Base-by-base conservation (phyloP, 805 yeast species). In the Candida taoyuanica region DNA sequence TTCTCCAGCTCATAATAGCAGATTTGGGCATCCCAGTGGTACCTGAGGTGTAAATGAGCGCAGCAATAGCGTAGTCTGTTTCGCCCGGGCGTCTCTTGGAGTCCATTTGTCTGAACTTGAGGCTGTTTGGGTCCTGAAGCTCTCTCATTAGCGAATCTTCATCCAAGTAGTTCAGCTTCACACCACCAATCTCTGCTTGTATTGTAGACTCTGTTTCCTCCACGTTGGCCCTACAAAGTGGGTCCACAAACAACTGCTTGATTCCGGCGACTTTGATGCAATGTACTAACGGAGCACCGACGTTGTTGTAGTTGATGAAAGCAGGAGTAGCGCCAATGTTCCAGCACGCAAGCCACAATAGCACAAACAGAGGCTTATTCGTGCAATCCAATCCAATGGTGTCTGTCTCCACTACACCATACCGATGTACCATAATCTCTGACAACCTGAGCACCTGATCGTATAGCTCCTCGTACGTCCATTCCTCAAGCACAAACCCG, bases 21-120 rank as follows among this genome's bases (percentile, higher is more conserved):
- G 96, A 84, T 60, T 89, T 89, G 13, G 98, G 97, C 44, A 89
- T 64, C 0, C 97, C 97, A 0, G 97, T 86, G 6, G 97, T 91
- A 28, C 98, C 98, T 0, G 95, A 85, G 1, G 98, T 89, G 60
- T 81, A 89, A 36, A 89, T 85, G 48, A 85, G 70, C 47, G 81
- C 73, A 16, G 84, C 80, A 4, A 91, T 73, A 39, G 76, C 73
- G 48, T 68, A 74, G 55, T 81, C 82, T 11, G 67, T 60, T 36
- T 78, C 77, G 7, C 62, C 61, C 7, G 76, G 73, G 47, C 84
- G 74, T 60, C 95, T 74, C 8, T 74, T 61, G 7, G 61, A 49
- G 49, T 79, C 78, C 0, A 68, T 62, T 40, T 81, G 76, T 55
- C 89, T 62, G 54, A 74, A 69, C 54, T 63, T 58, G 14, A 76